These are phyloP conservation scores for Rhodosporidiobolus sp. DNA, from an alignment of 768 basidiomycete genomes.

Conservation along the genomic window DNA sequence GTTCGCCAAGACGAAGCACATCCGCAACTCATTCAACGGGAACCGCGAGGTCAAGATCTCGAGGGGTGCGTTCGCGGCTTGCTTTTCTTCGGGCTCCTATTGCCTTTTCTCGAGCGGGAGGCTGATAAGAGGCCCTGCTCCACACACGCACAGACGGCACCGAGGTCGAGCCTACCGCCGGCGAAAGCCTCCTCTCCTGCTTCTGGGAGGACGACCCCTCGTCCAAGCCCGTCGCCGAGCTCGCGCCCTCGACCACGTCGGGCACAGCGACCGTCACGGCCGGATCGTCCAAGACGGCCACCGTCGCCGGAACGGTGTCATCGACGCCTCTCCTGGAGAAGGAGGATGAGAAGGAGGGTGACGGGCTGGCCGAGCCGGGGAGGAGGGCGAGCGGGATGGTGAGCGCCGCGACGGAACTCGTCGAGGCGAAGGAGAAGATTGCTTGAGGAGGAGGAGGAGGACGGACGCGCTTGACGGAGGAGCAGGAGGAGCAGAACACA, in stretches of 20 bases:
- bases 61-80: constrained; percentile 15
- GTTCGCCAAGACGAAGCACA: constrained; percentile 70
- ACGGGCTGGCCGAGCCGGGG: too few relatives aligned
- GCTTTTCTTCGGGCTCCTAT: constrained; percentile 55
- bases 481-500: too few relatives aligned
- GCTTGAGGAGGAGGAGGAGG: background rate
- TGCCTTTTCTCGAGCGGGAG: constrained; percentile 60
- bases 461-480: background rate
- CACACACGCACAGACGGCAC: constrained; percentile 67
- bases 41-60: constrained; percentile 55
- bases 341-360: too few relatives aligned
- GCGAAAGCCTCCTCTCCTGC: constrained; percentile 57
- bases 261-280: too few relatives aligned
- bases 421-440: background rate
- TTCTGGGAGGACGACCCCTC: background rate
- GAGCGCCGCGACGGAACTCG: background rate
- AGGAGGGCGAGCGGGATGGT: background rate
- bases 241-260: background rate
- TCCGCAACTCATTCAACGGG: constrained; percentile 91
- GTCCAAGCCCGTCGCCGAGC: background rate
- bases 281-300: too few relatives aligned
- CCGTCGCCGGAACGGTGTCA: too few relatives aligned
- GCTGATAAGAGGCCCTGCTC: background rate
- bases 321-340: too few relatives aligned
- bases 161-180: constrained; percentile 77